These are phyloP conservation scores for Ceratocystis ficicola DNA, from an alignment of 2,329 filamentous ascomycete genomes.

Conservation along the genomic window DNA sequence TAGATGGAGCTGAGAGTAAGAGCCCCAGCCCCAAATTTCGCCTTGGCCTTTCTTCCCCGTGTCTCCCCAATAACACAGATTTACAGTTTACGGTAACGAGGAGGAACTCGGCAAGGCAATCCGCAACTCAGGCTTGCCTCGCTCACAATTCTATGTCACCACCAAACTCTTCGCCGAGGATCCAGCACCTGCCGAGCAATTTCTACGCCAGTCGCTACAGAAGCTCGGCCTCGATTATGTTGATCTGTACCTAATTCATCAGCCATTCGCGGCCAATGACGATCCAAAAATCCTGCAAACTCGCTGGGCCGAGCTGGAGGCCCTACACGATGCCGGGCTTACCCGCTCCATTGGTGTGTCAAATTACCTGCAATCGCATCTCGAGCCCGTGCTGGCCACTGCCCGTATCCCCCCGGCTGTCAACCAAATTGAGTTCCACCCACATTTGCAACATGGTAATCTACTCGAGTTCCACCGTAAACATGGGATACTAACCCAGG, in stretches of 20 bases:
- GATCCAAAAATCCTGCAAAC: constrained; percentile 37
- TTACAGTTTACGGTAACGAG: constrained; percentile 50
- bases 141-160: constrained; percentile 56
- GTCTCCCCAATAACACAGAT: neutral
- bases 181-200: constrained; percentile 35
- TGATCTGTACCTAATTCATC: constrained; percentile 56
- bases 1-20: constrained; percentile 61
- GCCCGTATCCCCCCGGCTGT: constrained; percentile 52
- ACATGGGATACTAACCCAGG: constrained; percentile 44
- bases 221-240: constrained; percentile 59
- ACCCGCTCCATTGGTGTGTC: constrained; percentile 63
- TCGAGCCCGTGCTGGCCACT: constrained; percentile 45
- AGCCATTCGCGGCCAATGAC: constrained; percentile 41
- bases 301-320: constrained; percentile 49
- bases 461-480: constrained; percentile 46
- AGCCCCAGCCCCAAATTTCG: neutral
- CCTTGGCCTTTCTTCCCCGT: neutral
- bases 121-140: constrained; percentile 50
- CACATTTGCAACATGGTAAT: constrained; percentile 55
- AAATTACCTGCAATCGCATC: constrained; percentile 51
- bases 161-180: constrained; percentile 42
- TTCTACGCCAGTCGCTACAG: constrained; percentile 47
- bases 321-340: constrained; percentile 53
- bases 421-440: constrained; percentile 75
- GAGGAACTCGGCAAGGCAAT: constrained; percentile 60